A percentile compares a stretch with the other conserved stretches of the same genome.
phyloP scores from a whole-genome alignment of 164 flowering plant species.

The Liriodendron chinense region DNA sequence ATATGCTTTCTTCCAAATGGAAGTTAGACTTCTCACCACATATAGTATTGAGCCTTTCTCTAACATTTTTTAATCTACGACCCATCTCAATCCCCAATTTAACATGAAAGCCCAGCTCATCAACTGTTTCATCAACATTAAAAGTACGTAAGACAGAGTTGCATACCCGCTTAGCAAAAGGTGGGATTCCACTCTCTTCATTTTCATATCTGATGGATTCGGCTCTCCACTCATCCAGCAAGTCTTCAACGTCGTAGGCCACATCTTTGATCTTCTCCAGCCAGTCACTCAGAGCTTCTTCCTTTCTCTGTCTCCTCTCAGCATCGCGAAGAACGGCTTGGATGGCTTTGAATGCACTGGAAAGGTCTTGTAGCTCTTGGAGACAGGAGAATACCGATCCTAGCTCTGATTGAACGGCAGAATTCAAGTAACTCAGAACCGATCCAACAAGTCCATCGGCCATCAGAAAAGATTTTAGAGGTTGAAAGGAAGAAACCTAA shows the following conservation, averaged over 20 bases:
- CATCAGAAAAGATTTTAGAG: background rate
- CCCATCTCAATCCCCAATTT: background rate
- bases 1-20: background rate
- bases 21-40: background rate
- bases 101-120: background rate
- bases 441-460: background rate
- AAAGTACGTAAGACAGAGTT: background rate
- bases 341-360: constrained; percentile 2
- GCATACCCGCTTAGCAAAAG: background rate
- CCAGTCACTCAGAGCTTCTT: constrained; percentile 12
- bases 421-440: background rate
- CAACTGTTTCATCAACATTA: background rate
- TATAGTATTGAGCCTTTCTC: background rate
- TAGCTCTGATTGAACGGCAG: background rate
- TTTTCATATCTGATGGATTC: too few species aligned
- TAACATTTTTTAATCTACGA: background rate
- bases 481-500: too few species aligned
- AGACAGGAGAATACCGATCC: background rate
- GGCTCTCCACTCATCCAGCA: constrained; percentile 3
- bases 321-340: constrained; percentile 28
- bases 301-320: constrained; percentile 20
- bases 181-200: too few species aligned
- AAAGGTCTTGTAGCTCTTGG: constrained; percentile 16
- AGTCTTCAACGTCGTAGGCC: constrained; percentile 9
- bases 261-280: constrained; percentile 1